phyloP scores from a whole-genome alignment of 352 stramenopile genomes.

The Phytophthora nicotianae region DNA sequence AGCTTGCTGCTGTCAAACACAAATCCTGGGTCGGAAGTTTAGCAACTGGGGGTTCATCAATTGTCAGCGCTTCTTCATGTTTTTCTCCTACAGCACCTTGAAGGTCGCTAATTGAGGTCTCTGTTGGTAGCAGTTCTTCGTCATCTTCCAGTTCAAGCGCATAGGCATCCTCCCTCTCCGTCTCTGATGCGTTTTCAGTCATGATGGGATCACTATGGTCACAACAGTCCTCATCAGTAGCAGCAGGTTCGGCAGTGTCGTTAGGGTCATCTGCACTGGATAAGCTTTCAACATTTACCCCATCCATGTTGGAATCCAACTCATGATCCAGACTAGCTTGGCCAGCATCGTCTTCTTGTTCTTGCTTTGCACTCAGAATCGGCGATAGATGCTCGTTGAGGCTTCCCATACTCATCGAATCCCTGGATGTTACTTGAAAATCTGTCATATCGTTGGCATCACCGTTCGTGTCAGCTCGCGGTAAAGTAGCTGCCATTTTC shows the following conservation, averaged over 20 bases:
- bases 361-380: background rate
- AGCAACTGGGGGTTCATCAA: background rate
- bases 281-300: background rate
- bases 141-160: background rate
- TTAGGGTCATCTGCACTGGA: background rate
- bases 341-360: background rate
- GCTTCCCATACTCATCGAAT: background rate
- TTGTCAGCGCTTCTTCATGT: background rate
- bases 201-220: background rate
- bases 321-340: background rate
- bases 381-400: background rate
- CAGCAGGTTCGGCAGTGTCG: background rate
- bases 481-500: constrained; percentile 1
- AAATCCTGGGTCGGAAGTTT: background rate
- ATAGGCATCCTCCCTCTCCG: background rate
- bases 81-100: background rate
- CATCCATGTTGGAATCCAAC: background rate
- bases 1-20: too few relatives aligned
- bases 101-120: background rate
- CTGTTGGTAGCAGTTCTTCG: background rate
- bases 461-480: background rate
- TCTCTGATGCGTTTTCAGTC: background rate
- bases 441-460: background rate
- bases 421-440: background rate
- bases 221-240: background rate